These are phyloP conservation scores for Fraxinus dipetala DNA, from an alignment of 305 asterid genomes.

Conservation along the genomic window DNA sequence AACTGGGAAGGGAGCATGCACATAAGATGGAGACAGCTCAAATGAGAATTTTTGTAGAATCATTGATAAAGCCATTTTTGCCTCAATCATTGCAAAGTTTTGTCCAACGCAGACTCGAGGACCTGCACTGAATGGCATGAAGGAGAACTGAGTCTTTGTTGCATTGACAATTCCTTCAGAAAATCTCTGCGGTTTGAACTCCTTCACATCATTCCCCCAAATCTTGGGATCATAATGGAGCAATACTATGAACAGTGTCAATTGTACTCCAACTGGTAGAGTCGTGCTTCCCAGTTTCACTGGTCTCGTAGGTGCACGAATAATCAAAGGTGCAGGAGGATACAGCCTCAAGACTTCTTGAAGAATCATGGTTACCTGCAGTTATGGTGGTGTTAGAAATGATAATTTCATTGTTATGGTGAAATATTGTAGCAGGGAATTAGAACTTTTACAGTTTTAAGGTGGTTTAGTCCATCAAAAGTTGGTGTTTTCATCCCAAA, in stretches of 20 bases:
- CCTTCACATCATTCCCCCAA: conserved; percentile 36
- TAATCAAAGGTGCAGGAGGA: neutral
- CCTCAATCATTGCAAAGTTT: conserved; percentile 25
- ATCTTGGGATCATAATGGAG: conserved; percentile 24
- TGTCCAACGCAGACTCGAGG: conserved; percentile 32
- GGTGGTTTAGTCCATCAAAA: conserved; percentile 24
- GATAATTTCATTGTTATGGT: neutral
- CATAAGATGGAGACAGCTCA: conserved; percentile 21
- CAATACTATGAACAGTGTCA: neutral
- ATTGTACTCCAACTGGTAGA: conserved; percentile 12
- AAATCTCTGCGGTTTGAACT: conserved; percentile 33
- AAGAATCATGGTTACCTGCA: conserved; percentile 23
- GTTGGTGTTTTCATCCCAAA: conserved; percentile 26
- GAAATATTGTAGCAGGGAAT: neutral
- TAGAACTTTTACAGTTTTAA: conserved; percentile 26
- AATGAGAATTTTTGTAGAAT: conserved; percentile 17
- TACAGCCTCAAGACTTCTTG: conserved; percentile 27
- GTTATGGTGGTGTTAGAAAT: neutral
- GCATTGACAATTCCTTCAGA: conserved; percentile 21
- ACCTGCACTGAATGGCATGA: conserved; percentile 26
- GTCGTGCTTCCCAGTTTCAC: conserved; percentile 13
- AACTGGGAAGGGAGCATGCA: conserved; percentile 14
- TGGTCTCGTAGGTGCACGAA: neutral
- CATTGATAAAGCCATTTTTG: conserved; percentile 26
- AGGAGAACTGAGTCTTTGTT: conserved; percentile 21